A percentile compares a stretch with the other conserved stretches of the same genome.
phyloP scores from a whole-genome alignment of 2,329 filamentous ascomycete genomes.

The Colletotrichum magnum region DNA sequence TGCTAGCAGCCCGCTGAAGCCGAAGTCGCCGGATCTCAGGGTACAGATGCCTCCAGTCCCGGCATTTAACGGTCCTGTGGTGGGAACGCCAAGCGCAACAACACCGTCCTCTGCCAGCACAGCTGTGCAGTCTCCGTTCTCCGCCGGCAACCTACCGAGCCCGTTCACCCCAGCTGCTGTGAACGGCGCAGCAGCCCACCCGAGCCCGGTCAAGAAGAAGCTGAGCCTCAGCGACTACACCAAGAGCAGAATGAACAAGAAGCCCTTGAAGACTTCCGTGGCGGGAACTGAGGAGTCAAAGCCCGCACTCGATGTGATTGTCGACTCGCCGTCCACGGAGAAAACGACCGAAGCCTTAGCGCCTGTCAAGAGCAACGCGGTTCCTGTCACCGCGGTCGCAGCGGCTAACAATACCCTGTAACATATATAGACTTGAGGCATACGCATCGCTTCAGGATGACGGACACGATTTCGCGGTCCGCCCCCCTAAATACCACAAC shows the following conservation, averaged over 20 bases:
- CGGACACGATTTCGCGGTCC: conserved; percentile 6
- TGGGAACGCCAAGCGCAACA: conserved; percentile 52
- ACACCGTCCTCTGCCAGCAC: conserved; percentile 63
- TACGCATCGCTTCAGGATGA: not conserved
- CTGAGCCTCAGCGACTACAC: conserved; percentile 76
- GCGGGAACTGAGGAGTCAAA: conserved; percentile 56
- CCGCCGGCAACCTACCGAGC: conserved; percentile 54
- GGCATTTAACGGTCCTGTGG: conserved; percentile 58
- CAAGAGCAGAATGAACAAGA: conserved; percentile 70
- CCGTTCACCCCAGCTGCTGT: conserved; percentile 58
- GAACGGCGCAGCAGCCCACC: conserved; percentile 62
- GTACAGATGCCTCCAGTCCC: conserved; percentile 72
- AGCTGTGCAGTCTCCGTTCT: conserved; percentile 66
- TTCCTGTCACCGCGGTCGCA: conserved; percentile 26
- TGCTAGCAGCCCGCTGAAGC: conserved; percentile 33
- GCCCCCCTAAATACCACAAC: conserved; percentile 26
- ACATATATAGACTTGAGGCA: conserved; percentile 47
- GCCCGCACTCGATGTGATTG: conserved; percentile 50
- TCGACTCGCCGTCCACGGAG: conserved; percentile 51
- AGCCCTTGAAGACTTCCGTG: conserved; percentile 31
- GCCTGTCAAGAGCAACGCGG: conserved; percentile 18
- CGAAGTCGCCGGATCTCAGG: conserved; percentile 57
- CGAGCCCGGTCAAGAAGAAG: conserved; percentile 77
- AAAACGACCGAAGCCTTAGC: conserved; percentile 46
- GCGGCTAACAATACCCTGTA: conserved; percentile 48